Conservation (phyloP, 2,329 filamentous ascomycete species). For the Fonsecaea multimorphosa region DNA sequence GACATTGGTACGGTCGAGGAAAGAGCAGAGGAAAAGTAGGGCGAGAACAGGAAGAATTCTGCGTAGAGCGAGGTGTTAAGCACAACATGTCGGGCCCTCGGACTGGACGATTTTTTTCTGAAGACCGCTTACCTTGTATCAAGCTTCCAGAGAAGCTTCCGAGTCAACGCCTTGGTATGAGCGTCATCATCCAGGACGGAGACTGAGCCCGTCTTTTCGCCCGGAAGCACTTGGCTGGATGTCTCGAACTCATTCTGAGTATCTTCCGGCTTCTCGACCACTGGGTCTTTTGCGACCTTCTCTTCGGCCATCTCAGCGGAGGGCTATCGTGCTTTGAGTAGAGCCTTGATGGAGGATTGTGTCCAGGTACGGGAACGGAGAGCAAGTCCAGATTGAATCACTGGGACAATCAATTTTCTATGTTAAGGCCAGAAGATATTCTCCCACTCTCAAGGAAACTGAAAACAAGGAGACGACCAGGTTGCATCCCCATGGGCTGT, state of each 20-base stretch:
- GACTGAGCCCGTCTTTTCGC: slow-evolving; percentile 13
- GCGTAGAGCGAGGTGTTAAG: slow-evolving; percentile 1
- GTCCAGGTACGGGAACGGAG: not conserved
- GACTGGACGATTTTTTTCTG: not conserved
- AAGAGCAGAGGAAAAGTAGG: slow-evolving; percentile 69
- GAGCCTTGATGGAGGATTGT: not conserved
- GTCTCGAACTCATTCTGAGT: slow-evolving; percentile 26
- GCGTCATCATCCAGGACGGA: slow-evolving; percentile 22
- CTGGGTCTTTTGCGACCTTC: slow-evolving; percentile 12
- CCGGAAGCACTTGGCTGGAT: slow-evolving; percentile 10
- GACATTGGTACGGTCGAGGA: slow-evolving; percentile 73
- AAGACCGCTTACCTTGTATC: slow-evolving; percentile 52
- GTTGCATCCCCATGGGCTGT: not conserved
- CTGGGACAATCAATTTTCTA: not conserved
- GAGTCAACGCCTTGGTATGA: slow-evolving; percentile 44
- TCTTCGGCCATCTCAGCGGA: slow-evolving; percentile 14
- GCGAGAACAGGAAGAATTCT: slow-evolving; percentile 69
- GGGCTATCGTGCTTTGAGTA: not conserved
- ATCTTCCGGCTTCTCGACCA: slow-evolving; percentile 27
- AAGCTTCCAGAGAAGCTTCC: slow-evolving; percentile 59
- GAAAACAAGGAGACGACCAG: not conserved
- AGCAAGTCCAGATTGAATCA: not conserved
- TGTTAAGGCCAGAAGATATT: not conserved
- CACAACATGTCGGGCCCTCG: not conserved
- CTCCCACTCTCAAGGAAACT: not conserved